A percentile compares a stretch with the other conserved stretches of the same genome.
Conservation (phyloP, 176 grass and related monocot species). For the Themeda triandra region DNA sequence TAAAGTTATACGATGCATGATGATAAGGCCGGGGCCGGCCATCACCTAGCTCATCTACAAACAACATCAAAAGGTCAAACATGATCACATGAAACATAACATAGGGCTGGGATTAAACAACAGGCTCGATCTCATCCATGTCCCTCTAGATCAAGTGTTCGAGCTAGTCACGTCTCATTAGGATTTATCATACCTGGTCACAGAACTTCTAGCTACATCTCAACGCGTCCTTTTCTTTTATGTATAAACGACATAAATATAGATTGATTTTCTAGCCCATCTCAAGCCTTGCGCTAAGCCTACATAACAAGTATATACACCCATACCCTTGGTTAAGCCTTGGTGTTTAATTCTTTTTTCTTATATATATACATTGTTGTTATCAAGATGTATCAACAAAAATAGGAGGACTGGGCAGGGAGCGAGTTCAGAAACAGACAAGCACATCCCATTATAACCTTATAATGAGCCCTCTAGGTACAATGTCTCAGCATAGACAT, state of each 20-base stretch:
- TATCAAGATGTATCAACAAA: not conserved
- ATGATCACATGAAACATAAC: not conserved
- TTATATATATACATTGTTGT: not conserved
- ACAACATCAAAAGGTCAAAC: slow-evolving; percentile 18
- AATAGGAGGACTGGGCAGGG: no score
- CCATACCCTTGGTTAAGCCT: no score
- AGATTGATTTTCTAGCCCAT: not conserved
- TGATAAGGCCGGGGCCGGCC: not conserved
- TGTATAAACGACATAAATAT: no score
- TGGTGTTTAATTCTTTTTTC: no score
- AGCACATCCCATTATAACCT: not conserved
- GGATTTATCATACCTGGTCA: no score
- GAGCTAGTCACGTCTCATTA: not conserved
- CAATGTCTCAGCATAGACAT: no score
- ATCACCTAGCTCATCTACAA: not conserved
- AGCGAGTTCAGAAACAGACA: not conserved
- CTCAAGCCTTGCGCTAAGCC: no score
- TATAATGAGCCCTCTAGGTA: not conserved
- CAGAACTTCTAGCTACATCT: no score
- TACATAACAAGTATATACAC: no score
- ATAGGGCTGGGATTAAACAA: not conserved
- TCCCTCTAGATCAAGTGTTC: not conserved
- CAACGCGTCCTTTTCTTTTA: not conserved
- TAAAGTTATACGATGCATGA: not conserved
- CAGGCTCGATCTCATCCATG: slow-evolving; percentile 8